A percentile compares a stretch with the other conserved stretches of the same genome.
Evolutionary conservation across 2,329 filamentous ascomycete species (phyloP).

Genomic region (Stenocarpella maydis): DNA sequence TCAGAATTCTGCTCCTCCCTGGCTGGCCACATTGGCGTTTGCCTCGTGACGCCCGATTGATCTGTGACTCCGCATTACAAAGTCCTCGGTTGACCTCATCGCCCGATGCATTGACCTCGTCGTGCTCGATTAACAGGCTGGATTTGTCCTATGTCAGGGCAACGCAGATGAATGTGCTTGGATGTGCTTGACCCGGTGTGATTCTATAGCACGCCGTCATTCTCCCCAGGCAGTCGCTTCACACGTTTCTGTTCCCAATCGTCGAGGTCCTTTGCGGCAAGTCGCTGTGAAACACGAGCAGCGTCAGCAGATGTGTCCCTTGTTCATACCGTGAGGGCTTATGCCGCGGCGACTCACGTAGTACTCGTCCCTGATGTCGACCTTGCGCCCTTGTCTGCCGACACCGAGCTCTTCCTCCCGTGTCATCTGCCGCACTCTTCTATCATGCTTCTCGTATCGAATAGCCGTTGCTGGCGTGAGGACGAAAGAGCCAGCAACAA

Average conservation of each 20-base stretch:
- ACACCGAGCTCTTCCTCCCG: slow-evolving; percentile 88
- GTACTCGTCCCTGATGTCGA: slow-evolving; percentile 86
- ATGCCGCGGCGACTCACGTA: slow-evolving; percentile 65
- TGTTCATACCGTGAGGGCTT: not conserved
- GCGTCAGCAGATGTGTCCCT: slow-evolving; percentile 16
- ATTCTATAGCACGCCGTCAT: slow-evolving; percentile 77
- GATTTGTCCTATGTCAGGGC: not conserved
- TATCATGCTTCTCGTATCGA: slow-evolving; percentile 91
- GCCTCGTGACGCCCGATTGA: not conserved
- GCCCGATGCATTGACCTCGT: not conserved
- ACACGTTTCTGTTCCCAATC: slow-evolving; percentile 98
- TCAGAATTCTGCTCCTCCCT: slow-evolving; percentile 10
- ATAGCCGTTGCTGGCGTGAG: slow-evolving; percentile 93
- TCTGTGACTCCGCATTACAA: not conserved
- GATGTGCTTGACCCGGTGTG: not conserved
- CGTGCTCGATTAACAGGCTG: slow-evolving; percentile 6
- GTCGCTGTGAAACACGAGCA: slow-evolving; percentile 60
- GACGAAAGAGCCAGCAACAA: slow-evolving; percentile 92
- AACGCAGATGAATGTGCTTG: no score
- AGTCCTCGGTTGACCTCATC: not conserved
- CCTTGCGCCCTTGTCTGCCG: slow-evolving; percentile 72
- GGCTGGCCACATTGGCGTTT: slow-evolving; percentile 9
- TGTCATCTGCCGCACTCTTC: slow-evolving; percentile 84
- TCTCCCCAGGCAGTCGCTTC: slow-evolving; percentile 87
- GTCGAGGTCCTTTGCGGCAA: slow-evolving; percentile 89